Evolutionary conservation across 1,284 basidiomycete genomes (phyloP), one percentile per base, ranked within the genome.

Genomic region (Rhodotorula sp.): DNA sequence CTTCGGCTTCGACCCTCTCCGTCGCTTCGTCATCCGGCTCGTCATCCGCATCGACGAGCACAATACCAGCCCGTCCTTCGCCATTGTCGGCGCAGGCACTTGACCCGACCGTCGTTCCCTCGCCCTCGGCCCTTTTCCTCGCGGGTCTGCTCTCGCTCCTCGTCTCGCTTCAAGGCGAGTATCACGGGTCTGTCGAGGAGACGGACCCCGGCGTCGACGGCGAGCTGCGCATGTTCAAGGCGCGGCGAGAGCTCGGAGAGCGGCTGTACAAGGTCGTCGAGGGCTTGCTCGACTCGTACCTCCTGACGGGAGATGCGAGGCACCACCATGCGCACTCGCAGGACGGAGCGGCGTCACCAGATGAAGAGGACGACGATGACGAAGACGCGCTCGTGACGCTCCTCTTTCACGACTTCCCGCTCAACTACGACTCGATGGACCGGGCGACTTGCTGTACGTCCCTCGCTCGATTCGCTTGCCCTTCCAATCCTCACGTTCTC

Each of bases 201-300:
- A 75, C 75, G 48, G 75, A 77, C n/a, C 68, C 69, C 8, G 75
- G 75, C 27, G 75, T 77, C 49, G 75, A 77, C 42, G 75, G 75
- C 46, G 75, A 77, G 44, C 63, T 77, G 46, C 54, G 75, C n/a
- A 74, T 75, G 71, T 77, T 75, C 73, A 77, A 77, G 63, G 75
- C 75, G 34, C 49, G 74, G 44, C 42, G 75, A 10, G 73, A 77
- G 9, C 59, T 77, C n/a, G 74, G 75, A 5, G 74, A 75, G 48
- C 53, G 75, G 27, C 53, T 77, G 53, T 77, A 77, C 64, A 68
- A 67, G 14, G 73, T 77, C 48, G 71, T 77, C 17, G 75, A 54
- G 10, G 75, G 67, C 0, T 48, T 77, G 48, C 67, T 77, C 44
- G 75, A 77, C 42, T 66, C 62, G n/a, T 77, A 77, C 62, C 59